A percentile compares a stretch with the other conserved stretches of the same genome.
Evolutionary conservation across 768 basidiomycete genomes (phyloP).

Genomic region (Phylloporus arenicola): DNA sequence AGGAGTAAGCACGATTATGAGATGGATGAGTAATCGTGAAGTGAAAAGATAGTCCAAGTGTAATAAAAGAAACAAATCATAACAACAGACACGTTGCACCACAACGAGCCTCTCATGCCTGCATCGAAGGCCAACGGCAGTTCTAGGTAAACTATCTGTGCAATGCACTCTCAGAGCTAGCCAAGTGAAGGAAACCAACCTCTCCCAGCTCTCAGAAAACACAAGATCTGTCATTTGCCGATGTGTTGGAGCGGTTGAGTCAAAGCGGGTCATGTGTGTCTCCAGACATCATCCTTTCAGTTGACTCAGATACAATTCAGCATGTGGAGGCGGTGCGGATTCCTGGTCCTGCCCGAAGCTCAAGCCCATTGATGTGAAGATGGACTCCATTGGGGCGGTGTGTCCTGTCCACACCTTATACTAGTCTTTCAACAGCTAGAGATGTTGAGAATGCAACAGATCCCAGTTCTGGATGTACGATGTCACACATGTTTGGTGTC

Average conservation of each 20-base stretch:
- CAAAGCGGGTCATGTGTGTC: constrained; percentile 46
- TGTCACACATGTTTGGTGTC: constrained; percentile 80
- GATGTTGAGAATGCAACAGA: constrained; percentile 74
- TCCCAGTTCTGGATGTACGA: constrained; percentile 35
- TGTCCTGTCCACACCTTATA: not conserved
- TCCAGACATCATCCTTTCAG: not conserved
- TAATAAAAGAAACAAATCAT: too few species aligned
- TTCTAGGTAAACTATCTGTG: constrained; percentile 9
- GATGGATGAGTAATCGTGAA: too few species aligned
- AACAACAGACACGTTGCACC: constrained; percentile 10
- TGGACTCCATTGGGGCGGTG: constrained; percentile 61
- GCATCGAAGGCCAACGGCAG: constrained; percentile 8
- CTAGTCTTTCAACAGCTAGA: constrained; percentile 94
- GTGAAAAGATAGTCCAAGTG: too few species aligned
- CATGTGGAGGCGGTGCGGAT: constrained; percentile 75
- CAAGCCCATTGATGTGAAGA: constrained; percentile 49
- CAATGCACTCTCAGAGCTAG: not conserved
- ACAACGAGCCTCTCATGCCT: constrained; percentile 11
- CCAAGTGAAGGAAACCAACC: constrained; percentile 52
- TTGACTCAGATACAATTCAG: constrained; percentile 29
- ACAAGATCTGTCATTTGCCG: constrained; percentile 47
- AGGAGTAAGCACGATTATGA: too few species aligned
- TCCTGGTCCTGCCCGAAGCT: constrained; percentile 65
- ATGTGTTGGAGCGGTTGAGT: constrained; percentile 58
- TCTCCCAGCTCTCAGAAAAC: constrained; percentile 28